Conservation (phyloP, 2,329 filamentous ascomycete genomes). For the Ciborinia camelliae region DNA sequence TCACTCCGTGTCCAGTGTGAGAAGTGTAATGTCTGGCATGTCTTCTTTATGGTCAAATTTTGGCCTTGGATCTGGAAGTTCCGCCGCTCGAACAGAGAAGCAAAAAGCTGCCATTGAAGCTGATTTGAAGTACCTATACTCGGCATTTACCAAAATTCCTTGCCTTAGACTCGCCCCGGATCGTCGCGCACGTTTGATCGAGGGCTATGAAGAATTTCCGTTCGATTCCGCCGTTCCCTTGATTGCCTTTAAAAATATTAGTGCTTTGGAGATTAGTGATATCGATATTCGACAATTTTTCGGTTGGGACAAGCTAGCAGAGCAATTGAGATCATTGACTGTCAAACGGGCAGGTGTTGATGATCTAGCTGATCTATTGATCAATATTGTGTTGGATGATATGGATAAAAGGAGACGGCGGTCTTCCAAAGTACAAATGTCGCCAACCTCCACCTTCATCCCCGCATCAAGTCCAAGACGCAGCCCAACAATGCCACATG, state of each 20-base stretch:
- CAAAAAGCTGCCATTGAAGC: conserved; percentile 81
- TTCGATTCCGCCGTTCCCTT: conserved; percentile 96
- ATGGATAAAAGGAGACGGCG: conserved; percentile 88
- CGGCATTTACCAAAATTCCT: conserved; percentile 96
- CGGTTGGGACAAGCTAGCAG: conserved; percentile 91
- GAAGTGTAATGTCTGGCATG: conserved; percentile 97
- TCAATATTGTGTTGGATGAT: conserved; percentile 92
- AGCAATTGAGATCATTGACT: conserved; percentile 85
- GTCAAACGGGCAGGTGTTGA: conserved; percentile 85
- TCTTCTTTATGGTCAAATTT: conserved; percentile 88
- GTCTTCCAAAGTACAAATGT: conserved; percentile 80
- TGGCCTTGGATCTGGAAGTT: conserved; percentile 75
- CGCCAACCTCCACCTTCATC: conserved; percentile 70
- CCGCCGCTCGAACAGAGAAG: conserved; percentile 79
- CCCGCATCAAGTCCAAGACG: conserved; percentile 54
- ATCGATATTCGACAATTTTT: conserved; percentile 97
- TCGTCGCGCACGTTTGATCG: conserved; percentile 83
- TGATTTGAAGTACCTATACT: conserved; percentile 95
- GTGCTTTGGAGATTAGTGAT: conserved; percentile 88
- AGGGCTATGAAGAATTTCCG: conserved; percentile 94
- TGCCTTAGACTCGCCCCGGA: conserved; percentile 88
- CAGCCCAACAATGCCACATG: conserved; percentile 61
- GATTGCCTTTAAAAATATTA: conserved; percentile 96
- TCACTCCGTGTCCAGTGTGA: conserved; percentile 91
- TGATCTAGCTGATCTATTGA: conserved; percentile 83